These are phyloP conservation scores for Chaetomium sp. DNA, from an alignment of 2,329 filamentous ascomycete species.

Conservation along the genomic window DNA sequence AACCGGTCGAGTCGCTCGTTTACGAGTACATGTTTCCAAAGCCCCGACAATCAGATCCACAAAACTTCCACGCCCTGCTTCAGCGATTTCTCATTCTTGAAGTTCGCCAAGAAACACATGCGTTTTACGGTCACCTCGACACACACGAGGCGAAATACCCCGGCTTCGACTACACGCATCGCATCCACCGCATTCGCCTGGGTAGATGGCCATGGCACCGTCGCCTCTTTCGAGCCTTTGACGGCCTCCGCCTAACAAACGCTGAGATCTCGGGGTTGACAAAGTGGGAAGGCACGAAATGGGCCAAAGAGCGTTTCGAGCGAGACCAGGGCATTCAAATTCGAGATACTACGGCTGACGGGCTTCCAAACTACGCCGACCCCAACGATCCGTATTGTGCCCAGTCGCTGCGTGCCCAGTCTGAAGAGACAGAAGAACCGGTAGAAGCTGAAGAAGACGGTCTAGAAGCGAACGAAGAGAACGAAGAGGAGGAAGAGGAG, in stretches of 20 bases:
- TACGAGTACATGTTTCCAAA: conserved; percentile 68
- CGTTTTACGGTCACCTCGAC: conserved; percentile 73
- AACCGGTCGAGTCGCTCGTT: conserved; percentile 63
- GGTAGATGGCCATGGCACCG: conserved; percentile 71
- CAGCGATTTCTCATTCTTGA: conserved; percentile 67
- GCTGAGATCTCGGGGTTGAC: conserved; percentile 66
- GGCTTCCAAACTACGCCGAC: conserved; percentile 56
- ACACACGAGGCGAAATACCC: conserved; percentile 77
- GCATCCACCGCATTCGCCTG: conserved; percentile 69
- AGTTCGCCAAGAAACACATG: conserved; percentile 70
- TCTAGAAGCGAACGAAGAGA: not conserved
- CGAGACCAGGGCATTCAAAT: conserved; percentile 65
- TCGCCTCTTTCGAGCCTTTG: conserved; percentile 69
- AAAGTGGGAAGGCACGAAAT: conserved; percentile 77
- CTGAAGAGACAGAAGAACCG: conserved; percentile 3
- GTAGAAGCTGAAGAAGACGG: conserved; percentile 1
- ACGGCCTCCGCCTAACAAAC: conserved; percentile 60
- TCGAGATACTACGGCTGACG: conserved; percentile 63
- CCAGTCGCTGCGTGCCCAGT: conserved; percentile 6
- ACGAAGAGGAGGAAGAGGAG: conserved; percentile 30
- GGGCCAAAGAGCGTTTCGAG: conserved; percentile 76
- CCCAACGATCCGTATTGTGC: conserved; percentile 32
- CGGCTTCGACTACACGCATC: conserved; percentile 69
- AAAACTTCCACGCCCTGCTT: conserved; percentile 63
- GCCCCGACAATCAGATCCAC: conserved; percentile 60